Base-by-base conservation (phyloP, 2,329 filamentous ascomycete genomes). In the Beauveria pseudobassiana region DNA sequence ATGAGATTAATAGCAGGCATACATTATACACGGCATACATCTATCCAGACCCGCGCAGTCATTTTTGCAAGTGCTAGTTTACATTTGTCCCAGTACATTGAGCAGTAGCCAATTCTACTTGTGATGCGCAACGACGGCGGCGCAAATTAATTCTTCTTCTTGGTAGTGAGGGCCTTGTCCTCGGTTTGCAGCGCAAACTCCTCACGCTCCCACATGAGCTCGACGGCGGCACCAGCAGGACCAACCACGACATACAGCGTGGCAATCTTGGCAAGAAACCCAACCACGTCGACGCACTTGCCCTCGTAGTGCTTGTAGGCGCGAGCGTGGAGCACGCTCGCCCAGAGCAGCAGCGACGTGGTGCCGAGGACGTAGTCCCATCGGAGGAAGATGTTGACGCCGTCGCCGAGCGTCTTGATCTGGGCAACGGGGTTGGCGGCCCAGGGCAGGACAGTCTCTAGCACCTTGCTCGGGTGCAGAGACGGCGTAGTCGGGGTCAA, bases 201-300 rank as follows among this genome's bases (percentile, higher is more conserved):
- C 43, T 67, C 66, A 7, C 66, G 63, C 60, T 67, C 65, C 66
- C 66, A 67, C 63, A 67, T 63, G 40, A 67, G 50, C 59, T 64
- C 62, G 3, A 67, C 64, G 6, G 65, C 65, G 5, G 66, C 59
- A 3, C 62, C 65, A 0, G 62, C 62, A 2, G 65, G 66, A 4
- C 66, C 64, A 9, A 59, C 50, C 34, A 67, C 14, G 12, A 59
- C 56, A 16, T 61, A 51, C 28, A 67, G 51, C n/a, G 52, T 40
- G 12, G n/a, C 63, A 9, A 62, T 50, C 51, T 61, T 64, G 45
- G 1, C 20, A 12, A 56, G 4, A 3, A 65, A 16, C 46, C 26
- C 16, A 14, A 56, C 3, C 16, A 30, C 34, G 28, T 52, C 43
- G 7, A 59, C 24, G 5, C 38, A 49, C 12, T 54, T 52, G 40